Conservation (phyloP, 179 eudicot species). For the Gypsophila paniculata region DNA sequence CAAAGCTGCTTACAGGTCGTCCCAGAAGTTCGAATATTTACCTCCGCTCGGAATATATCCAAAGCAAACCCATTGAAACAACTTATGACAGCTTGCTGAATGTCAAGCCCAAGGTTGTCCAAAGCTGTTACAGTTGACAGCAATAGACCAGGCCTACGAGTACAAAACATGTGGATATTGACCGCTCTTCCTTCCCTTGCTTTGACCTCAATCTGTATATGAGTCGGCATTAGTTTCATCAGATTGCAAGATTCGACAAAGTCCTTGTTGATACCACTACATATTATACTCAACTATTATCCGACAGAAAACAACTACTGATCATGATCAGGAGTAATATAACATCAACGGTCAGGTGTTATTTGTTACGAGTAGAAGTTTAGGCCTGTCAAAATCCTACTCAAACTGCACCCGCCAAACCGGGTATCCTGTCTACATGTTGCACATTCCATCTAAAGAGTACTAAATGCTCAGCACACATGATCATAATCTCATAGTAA, state of each 20-base stretch:
- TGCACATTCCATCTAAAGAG: not conserved
- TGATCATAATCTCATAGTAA: not conserved
- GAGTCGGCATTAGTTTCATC: not conserved
- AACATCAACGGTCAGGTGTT: not conserved
- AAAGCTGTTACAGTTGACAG: constrained; percentile 68
- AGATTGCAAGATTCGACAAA: not conserved
- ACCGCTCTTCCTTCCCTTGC: constrained; percentile 66
- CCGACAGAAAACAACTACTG: not conserved
- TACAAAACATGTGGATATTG: constrained; percentile 77
- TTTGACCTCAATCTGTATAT: constrained; percentile 57
- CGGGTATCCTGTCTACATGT: too few species aligned
- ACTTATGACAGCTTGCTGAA: constrained; percentile 82
- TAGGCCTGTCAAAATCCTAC: too few species aligned
- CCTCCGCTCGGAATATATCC: constrained; percentile 80
- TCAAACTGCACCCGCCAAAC: too few species aligned
- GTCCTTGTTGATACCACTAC: not conserved
- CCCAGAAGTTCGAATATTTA: constrained; percentile 19
- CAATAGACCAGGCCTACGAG: constrained; percentile 72
- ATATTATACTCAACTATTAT: not conserved
- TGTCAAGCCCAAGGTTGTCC: constrained; percentile 68
- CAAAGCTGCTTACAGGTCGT: not conserved
- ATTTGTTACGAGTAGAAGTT: too few species aligned
- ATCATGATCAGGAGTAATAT: not conserved
- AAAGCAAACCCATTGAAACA: constrained; percentile 80
- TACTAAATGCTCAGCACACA: not conserved